phyloP scores from a whole-genome alignment of 2,329 filamentous ascomycete genomes.

The Xylariomycetidae sp. region DNA sequence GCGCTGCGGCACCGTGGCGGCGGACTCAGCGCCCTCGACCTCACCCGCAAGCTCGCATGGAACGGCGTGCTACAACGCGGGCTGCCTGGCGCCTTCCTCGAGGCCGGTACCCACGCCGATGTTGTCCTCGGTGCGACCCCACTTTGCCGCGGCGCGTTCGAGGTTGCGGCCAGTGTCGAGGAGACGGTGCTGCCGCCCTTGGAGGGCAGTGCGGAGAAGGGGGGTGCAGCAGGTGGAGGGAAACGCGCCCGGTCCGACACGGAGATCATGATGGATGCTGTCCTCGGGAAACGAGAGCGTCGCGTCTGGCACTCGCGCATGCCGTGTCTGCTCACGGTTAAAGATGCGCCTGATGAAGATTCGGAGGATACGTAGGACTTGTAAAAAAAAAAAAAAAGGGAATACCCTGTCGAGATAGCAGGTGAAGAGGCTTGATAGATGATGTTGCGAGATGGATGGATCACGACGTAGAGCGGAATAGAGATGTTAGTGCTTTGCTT shows the following conservation, averaged over 20 bases:
- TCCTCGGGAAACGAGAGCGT: conserved; percentile 53
- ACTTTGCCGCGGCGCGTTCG: conserved; percentile 75
- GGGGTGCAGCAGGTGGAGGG: conserved; percentile 16
- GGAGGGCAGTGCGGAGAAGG: conserved; percentile 1
- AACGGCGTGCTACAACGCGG: conserved; percentile 76
- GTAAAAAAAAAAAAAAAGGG: neutral
- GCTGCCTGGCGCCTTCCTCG: conserved; percentile 49
- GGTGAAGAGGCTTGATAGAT: neutral
- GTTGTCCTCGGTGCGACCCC: conserved; percentile 65
- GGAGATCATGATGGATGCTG: conserved; percentile 50
- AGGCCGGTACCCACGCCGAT: conserved; percentile 51
- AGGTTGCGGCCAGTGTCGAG: conserved; percentile 74
- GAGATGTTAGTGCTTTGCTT: too few species aligned
- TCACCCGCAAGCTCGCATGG: conserved; percentile 76
- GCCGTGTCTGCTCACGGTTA: conserved; percentile 49
- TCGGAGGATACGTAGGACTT: neutral
- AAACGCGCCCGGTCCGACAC: conserved; percentile 39
- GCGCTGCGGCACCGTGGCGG: neutral
- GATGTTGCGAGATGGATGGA: neutral
- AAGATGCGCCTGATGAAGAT: conserved; percentile 29
- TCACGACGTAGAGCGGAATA: conserved; percentile 4
- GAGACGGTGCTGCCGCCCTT: conserved; percentile 56
- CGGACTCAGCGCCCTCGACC: conserved; percentile 56
- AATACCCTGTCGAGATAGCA: too few species aligned
- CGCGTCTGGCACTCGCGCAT: conserved; percentile 59